Percentiles rank a stretch among this genome's conserved stretches.
These are phyloP conservation scores for Psilocybe cyanescens DNA, from an alignment of 768 basidiomycete genomes.

Conservation along the genomic window DNA sequence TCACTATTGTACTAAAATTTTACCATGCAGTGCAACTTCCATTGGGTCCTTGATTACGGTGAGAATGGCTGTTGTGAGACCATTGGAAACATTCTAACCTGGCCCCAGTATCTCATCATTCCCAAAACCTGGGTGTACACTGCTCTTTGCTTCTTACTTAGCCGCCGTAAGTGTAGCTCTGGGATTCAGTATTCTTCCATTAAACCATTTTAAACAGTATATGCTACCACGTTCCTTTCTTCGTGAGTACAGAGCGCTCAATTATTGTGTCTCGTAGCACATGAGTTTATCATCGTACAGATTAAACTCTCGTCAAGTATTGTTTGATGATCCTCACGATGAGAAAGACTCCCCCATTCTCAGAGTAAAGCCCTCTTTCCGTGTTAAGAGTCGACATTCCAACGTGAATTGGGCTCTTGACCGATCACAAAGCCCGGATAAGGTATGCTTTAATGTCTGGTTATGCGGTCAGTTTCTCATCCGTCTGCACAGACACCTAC, in stretches of 20 bases:
- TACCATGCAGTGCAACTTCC: conserved; percentile 26
- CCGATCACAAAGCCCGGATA: conserved; percentile 3
- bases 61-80: background rate
- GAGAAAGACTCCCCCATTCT: conserved; percentile 16
- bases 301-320: conserved; percentile 35
- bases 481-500: conserved; percentile 18
- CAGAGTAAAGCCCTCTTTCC: conserved; percentile 5
- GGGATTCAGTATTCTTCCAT: background rate
- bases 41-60: conserved; percentile 34
- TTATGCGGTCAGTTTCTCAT: background rate
- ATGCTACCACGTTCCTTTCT: conserved; percentile 37
- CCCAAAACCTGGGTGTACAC: conserved; percentile 36
- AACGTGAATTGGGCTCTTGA: conserved; percentile 5
- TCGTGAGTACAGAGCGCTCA: conserved; percentile 23
- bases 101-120: conserved; percentile 30
- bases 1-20: background rate
- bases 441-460: background rate
- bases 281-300: conserved; percentile 11
- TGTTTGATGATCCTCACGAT: conserved; percentile 18
- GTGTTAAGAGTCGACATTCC: background rate
- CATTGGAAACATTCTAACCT: background rate
- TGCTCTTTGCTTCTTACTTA: conserved; percentile 36
- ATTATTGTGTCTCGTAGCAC: background rate
- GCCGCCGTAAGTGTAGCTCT: conserved; percentile 27
- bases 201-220: conserved; percentile 21